Conservation (phyloP, 495 filamentous ascomycete species). For the Amphirosellinia nigrospora region DNA sequence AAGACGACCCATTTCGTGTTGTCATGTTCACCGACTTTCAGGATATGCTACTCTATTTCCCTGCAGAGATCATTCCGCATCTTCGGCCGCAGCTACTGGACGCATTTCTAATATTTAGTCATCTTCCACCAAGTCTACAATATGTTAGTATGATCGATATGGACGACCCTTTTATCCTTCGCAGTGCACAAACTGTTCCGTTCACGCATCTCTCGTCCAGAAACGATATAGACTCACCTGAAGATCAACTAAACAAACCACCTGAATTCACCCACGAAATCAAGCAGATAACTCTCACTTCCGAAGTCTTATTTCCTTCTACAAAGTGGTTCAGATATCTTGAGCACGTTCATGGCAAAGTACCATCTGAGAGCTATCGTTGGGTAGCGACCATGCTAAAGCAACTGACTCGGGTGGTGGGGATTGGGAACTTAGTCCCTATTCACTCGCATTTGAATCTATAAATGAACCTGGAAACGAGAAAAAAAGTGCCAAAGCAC, state of each 20-base stretch:
- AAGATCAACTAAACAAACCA: constrained; percentile 33
- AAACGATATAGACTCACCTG: constrained; percentile 21
- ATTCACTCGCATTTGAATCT: constrained; percentile 73
- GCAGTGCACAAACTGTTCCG: constrained; percentile 25
- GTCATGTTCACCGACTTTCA: constrained; percentile 80
- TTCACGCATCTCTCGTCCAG: constrained; percentile 15
- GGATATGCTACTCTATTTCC: constrained; percentile 64
- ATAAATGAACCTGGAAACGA: constrained; percentile 60
- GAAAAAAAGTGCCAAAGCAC: constrained; percentile 72
- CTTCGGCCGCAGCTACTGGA: constrained; percentile 61
- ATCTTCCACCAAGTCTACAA: constrained; percentile 61
- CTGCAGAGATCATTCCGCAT: constrained; percentile 37
- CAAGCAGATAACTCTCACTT: constrained; percentile 39
- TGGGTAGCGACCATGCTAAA: constrained; percentile 64
- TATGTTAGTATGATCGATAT: constrained; percentile 23
- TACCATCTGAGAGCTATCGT: constrained; percentile 35
- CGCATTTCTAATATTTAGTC: constrained; percentile 72
- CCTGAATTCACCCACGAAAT: constrained; percentile 48
- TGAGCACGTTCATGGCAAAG: constrained; percentile 34
- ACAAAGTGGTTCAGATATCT: constrained; percentile 48
- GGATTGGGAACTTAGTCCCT: constrained; percentile 66
- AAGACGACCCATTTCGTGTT: constrained; percentile 80
- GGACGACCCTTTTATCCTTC: constrained; percentile 47
- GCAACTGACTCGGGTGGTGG: constrained; percentile 52
- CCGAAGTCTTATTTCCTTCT: constrained; percentile 45